Base-by-base conservation (phyloP, 2,329 filamentous ascomycete species). In the Sporothrix protearum region DNA sequence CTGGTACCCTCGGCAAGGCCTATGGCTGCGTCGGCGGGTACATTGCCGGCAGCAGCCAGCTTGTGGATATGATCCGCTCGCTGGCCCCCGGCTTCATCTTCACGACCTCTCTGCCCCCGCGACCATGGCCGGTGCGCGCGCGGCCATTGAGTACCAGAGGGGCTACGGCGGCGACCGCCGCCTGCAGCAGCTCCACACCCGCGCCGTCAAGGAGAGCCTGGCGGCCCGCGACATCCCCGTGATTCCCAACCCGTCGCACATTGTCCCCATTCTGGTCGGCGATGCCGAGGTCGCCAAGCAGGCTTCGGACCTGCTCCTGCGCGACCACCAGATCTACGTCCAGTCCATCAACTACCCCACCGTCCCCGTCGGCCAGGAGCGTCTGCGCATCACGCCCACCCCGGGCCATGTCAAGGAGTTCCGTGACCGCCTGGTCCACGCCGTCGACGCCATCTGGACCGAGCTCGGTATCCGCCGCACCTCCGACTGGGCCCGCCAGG, bases 281-380 rank as follows among this genome's bases (percentile, higher is more conserved):
- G 96, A 97, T 78, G 96, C 96, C 63, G 94, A 96, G 81, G 84
- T 96, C 53, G 96, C 96, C 73, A 97, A 96, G 85, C 86, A 91
- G 76, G 96, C 96, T 8, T 97, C 93, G 30, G 96, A 99, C 79
- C 89, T 97, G 84, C 89, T 99, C 28, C 87, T 99, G 16, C 89
- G 92, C 76, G 91, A 97, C 76, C 92, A 97, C 84, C 88, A 90
- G 73, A 97, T 99, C 79, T 99, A 99, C 80, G 96, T 99, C 33
- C 96, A 99, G 83, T 94, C 93, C 71, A 98, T 99, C 87, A 99
- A 99, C 84, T 98, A 98, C 82, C 96, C 96, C 1, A 99, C 96
- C 68, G 96, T 99, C 2, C 96, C 96, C 2, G 93, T 97, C 7
- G 96, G 96, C n/a, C 94, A 99, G 84, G 96, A 99, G 82, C 91